Conservation (phyloP, 2,329 filamentous ascomycete species). For the Aspergillus texensis region DNA sequence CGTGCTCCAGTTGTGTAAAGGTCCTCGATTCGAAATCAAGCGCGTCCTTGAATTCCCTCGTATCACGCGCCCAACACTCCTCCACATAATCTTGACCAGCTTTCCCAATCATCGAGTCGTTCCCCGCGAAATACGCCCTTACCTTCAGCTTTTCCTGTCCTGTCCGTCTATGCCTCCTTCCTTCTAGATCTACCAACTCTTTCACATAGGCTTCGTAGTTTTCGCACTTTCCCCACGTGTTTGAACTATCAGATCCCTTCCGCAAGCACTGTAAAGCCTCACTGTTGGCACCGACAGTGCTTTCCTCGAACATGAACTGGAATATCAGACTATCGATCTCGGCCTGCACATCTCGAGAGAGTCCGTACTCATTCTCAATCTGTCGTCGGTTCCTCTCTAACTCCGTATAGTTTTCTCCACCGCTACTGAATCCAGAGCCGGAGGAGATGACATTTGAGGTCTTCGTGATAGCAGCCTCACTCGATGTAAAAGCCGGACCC, state of each 20-base stretch:
- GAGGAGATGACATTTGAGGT: conserved; percentile 8
- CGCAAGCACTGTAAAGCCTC: conserved; percentile 43
- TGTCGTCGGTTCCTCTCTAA: conserved; percentile 16
- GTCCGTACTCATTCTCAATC: conserved; percentile 24
- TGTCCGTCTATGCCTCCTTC: background rate
- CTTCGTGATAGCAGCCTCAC: conserved; percentile 20
- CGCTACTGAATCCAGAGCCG: background rate
- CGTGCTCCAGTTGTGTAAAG: conserved; percentile 44
- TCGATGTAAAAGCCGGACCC: conserved; percentile 23
- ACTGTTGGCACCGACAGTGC: conserved; percentile 39
- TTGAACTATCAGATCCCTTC: conserved; percentile 27
- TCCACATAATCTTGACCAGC: conserved; percentile 48
- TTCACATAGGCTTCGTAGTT: conserved; percentile 36
- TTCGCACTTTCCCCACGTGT: conserved; percentile 37
- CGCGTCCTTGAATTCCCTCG: conserved; percentile 25
- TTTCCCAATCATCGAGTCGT: conserved; percentile 48
- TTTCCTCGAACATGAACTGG: conserved; percentile 31
- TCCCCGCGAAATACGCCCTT: conserved; percentile 39
- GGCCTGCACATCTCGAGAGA: conserved; percentile 14
- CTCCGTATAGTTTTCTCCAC: conserved; percentile 1
- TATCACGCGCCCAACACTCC: conserved; percentile 38
- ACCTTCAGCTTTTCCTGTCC: conserved; percentile 28
- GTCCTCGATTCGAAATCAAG: conserved; percentile 39
- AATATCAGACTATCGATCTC: conserved; percentile 21
- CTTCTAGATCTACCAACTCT: conserved; percentile 18